A percentile compares a stretch with the other conserved stretches of the same genome.
Conservation (phyloP, 768 basidiomycete genomes). For the Tulasnella sp. region DNA sequence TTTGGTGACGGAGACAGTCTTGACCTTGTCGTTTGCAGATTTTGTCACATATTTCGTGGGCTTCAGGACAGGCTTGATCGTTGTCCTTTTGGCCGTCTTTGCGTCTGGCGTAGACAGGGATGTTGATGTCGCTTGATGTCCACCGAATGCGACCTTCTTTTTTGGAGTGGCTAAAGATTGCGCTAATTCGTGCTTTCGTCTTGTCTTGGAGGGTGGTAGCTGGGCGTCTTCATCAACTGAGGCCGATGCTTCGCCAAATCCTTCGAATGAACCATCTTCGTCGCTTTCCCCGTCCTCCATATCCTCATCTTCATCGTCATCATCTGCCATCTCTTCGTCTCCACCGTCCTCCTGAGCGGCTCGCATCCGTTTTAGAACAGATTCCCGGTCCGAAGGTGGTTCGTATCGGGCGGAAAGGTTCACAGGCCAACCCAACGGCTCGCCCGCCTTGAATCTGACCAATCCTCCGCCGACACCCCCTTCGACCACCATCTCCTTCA, state of each 20-base stretch:
- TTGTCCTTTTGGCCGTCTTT: background rate
- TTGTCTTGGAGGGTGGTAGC: constrained; percentile 20
- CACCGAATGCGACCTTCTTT: constrained; percentile 47
- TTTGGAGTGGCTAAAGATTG: constrained; percentile 27
- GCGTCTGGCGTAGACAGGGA: constrained; percentile 12
- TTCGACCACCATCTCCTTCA: constrained; percentile 53
- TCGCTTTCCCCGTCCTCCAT: constrained; percentile 32
- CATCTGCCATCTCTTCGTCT: constrained; percentile 26
- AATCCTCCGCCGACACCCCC: constrained; percentile 36
- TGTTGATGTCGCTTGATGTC: constrained; percentile 16
- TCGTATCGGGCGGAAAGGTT: constrained; percentile 27
- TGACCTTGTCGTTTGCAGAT: constrained; percentile 11
- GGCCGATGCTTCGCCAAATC: no score
- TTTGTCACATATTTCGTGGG: background rate
- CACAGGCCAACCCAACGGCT: constrained; percentile 33
- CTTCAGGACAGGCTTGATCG: background rate
- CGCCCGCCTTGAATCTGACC: constrained; percentile 40
- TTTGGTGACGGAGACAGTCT: no score
- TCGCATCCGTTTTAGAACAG: constrained; percentile 32
- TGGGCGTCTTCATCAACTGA: no score
- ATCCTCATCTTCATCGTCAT: constrained; percentile 31
- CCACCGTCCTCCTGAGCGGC: constrained; percentile 31
- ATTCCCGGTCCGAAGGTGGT: constrained; percentile 28
- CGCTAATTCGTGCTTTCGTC: constrained; percentile 37
- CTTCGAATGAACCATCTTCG: background rate